Evolutionary conservation across 768 basidiomycete genomes (phyloP).

Genomic region (Calvatia gigantea): DNA sequence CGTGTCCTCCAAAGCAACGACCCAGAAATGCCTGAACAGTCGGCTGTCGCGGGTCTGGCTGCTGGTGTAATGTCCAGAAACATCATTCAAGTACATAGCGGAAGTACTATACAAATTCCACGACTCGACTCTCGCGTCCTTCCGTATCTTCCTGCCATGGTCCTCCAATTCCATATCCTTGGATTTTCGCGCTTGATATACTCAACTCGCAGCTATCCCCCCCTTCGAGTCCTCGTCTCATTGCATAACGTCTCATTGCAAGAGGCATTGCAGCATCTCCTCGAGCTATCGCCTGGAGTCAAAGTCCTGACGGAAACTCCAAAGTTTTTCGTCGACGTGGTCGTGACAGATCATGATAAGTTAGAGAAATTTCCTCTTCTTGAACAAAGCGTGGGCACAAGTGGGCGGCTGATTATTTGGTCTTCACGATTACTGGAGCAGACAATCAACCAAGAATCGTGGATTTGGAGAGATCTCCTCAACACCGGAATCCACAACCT

Average conservation of each 20-base stretch:
- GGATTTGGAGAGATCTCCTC: background rate
- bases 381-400: conserved; percentile 6
- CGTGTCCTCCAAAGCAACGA: background rate
- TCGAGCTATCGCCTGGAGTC: background rate
- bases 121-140: background rate
- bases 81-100: background rate
- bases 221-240: background rate
- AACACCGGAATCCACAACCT: background rate
- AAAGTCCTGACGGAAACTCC: background rate
- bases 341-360: background rate
- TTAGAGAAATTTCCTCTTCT: background rate
- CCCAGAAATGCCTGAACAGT: background rate
- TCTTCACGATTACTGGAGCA: conserved; percentile 1
- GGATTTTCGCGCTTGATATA: conserved; percentile 1
- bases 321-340: conserved; percentile 6
- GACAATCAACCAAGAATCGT: conserved; percentile 3
- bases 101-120: background rate
- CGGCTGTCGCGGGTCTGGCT: background rate
- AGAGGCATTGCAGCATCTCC: background rate
- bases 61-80: background rate
- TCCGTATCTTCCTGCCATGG: background rate
- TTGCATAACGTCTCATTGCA: background rate
- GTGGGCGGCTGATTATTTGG: conserved; percentile 12
- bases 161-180: background rate
- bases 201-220: background rate